A percentile compares a stretch with the other conserved stretches of the same genome.
phyloP scores from a whole-genome alignment of 228 moss, liverwort and hornwort genomes.

The Sphagnum fallax region DNA sequence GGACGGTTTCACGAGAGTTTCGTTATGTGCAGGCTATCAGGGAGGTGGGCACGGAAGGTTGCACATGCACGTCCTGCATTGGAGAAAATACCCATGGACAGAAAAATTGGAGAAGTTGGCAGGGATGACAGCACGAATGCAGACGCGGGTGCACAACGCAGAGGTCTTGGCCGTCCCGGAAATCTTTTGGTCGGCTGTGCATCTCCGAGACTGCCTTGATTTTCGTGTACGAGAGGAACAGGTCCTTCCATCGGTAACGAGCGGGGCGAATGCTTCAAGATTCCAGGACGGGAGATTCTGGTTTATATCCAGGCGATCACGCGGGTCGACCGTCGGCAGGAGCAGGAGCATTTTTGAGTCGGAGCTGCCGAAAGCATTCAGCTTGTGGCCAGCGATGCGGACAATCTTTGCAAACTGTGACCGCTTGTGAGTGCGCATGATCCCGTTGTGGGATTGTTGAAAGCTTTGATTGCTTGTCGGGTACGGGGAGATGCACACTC shows the following conservation, averaged over 20 bases:
- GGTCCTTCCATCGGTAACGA: slow-evolving; percentile 39
- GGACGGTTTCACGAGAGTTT: too few species aligned
- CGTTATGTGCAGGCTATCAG: slow-evolving; percentile 96
- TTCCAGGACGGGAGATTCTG: background rate
- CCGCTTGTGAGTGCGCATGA: too few species aligned
- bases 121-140: background rate
- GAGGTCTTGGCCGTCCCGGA: slow-evolving; percentile 46
- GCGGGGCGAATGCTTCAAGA: slow-evolving; percentile 20
- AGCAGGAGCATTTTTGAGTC: slow-evolving; percentile 33
- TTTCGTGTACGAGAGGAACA: slow-evolving; percentile 39
- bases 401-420: background rate
- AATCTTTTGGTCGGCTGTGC: slow-evolving; percentile 59
- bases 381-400: slow-evolving; percentile 62
- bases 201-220: slow-evolving; percentile 36
- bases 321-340: background rate
- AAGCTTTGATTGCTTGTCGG: too few species aligned
- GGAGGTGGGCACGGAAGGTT: slow-evolving; percentile 73
- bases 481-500: too few species aligned
- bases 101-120: too few species aligned
- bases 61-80: too few species aligned
- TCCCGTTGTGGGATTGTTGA: too few species aligned
- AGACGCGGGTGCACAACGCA: slow-evolving; percentile 72
- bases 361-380: slow-evolving; percentile 49
- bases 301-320: background rate
- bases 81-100: too few species aligned